These are phyloP conservation scores for Xylariaceae sp. DNA, from an alignment of 2,329 filamentous ascomycete species.

Conservation along the genomic window DNA sequence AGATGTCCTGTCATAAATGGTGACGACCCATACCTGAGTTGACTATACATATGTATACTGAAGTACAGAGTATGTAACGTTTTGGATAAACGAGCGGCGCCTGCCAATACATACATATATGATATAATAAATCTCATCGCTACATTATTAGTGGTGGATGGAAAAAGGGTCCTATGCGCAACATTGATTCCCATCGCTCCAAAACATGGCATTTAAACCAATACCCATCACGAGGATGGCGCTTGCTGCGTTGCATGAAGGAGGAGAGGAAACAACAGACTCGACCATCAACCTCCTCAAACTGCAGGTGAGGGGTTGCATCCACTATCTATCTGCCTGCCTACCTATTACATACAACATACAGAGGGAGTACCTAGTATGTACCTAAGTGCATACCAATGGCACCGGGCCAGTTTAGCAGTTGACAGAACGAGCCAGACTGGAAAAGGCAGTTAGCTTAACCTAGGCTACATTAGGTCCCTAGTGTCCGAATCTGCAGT, in stretches of 20 bases:
- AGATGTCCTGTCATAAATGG: too few species aligned
- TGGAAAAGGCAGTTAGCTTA: slow-evolving; percentile 11
- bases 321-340: neutral
- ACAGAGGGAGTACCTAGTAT: too few species aligned
- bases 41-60: neutral
- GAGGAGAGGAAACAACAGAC: neutral
- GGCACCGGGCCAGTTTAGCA: too few species aligned
- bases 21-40: too few species aligned
- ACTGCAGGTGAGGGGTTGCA: neutral
- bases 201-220: slow-evolving; percentile 32
- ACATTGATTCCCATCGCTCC: slow-evolving; percentile 30
- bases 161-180: slow-evolving; percentile 15
- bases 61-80: too few species aligned
- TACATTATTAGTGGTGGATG: too few species aligned
- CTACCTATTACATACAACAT: too few species aligned
- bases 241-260: neutral
- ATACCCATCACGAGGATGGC: slow-evolving; percentile 23
- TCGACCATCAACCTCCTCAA: neutral
- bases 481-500: slow-evolving; percentile 20
- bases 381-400: too few species aligned
- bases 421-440: neutral
- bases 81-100: too few species aligned
- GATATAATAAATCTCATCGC: too few species aligned
- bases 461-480: neutral
- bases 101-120: too few species aligned